Conservation (phyloP, 768 basidiomycete species). For the Agaricus bisporus region DNA sequence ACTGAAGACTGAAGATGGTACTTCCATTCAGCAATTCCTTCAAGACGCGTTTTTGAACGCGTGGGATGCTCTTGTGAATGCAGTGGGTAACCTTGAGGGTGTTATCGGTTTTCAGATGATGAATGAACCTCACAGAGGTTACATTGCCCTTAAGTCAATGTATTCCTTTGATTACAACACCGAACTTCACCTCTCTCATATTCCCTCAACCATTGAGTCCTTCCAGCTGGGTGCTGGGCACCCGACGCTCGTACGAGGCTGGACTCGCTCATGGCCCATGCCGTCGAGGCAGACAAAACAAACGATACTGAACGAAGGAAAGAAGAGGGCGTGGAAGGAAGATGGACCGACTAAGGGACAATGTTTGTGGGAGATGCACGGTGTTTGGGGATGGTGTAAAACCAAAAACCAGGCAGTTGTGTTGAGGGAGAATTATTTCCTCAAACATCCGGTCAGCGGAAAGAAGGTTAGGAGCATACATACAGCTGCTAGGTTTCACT, state of each 20-base stretch:
- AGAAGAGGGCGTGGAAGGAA: constrained; percentile 59
- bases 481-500: not conserved
- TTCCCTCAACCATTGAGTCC: constrained; percentile 81
- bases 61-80: constrained; percentile 60
- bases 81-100: constrained; percentile 67
- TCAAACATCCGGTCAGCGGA: constrained; percentile 56
- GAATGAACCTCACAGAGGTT: constrained; percentile 95
- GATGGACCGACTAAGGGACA: constrained; percentile 68
- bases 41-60: constrained; percentile 78
- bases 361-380: constrained; percentile 89
- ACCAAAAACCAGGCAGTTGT: constrained; percentile 63
- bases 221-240: constrained; percentile 91
- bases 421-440: constrained; percentile 82
- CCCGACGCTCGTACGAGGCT: constrained; percentile 71
- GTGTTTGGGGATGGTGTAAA: constrained; percentile 87
- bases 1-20: constrained; percentile 43
- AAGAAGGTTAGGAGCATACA: constrained; percentile 41
- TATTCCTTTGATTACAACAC: constrained; percentile 92
- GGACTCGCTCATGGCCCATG: constrained; percentile 83
- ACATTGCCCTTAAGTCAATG: constrained; percentile 75
- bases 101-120: constrained; percentile 93
- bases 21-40: constrained; percentile 75
- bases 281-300: constrained; percentile 65
- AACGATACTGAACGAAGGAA: constrained; percentile 52
- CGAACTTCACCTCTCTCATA: constrained; percentile 78